A percentile compares a stretch with the other conserved stretches of the same genome.
phyloP scores from a whole-genome alignment of 768 basidiomycete genomes.

The Phallus indusiatus region DNA sequence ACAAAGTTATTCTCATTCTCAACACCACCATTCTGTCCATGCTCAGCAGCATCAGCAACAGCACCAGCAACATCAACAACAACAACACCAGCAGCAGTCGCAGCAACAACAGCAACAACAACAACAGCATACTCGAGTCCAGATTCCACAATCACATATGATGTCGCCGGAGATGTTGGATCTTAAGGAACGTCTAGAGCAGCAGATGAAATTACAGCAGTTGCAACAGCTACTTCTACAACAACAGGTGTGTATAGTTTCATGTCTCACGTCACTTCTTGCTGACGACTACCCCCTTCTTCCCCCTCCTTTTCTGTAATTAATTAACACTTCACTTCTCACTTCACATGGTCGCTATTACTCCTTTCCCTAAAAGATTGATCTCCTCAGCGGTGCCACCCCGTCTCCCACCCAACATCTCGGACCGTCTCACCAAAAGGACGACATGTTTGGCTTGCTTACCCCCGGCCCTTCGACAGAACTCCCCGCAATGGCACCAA shows the following conservation, averaged over 20 bases:
- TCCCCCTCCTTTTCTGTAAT: constrained; percentile 5
- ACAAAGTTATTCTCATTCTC: neutral
- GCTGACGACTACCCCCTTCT: constrained; percentile 1
- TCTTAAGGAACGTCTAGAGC: constrained; percentile 17
- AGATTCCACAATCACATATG: neutral
- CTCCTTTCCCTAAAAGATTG: constrained; percentile 36
- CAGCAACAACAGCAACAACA: neutral
- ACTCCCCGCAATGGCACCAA: constrained; percentile 48
- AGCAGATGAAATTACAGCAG: constrained; percentile 68
- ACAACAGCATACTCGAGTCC: neutral
- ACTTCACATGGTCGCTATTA: neutral
- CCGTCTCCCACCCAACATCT: constrained; percentile 23
- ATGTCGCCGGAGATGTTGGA: constrained; percentile 6
- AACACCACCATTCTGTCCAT: neutral
- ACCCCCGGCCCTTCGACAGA: constrained; percentile 68
- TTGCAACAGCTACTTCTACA: constrained; percentile 81
- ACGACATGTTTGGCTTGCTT: constrained; percentile 40
- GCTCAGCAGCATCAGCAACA: constrained; percentile 1
- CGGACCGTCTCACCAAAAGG: constrained; percentile 19
- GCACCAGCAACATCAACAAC: constrained; percentile 6
- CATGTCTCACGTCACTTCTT: neutral
- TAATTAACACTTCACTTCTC: neutral
- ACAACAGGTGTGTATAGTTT: constrained; percentile 55
- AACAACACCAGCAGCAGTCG: constrained; percentile 4
- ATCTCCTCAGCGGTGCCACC: constrained; percentile 47